Evolutionary conservation across 2,329 filamentous ascomycete species (phyloP).

Genomic region (Monosporascus sp.): DNA sequence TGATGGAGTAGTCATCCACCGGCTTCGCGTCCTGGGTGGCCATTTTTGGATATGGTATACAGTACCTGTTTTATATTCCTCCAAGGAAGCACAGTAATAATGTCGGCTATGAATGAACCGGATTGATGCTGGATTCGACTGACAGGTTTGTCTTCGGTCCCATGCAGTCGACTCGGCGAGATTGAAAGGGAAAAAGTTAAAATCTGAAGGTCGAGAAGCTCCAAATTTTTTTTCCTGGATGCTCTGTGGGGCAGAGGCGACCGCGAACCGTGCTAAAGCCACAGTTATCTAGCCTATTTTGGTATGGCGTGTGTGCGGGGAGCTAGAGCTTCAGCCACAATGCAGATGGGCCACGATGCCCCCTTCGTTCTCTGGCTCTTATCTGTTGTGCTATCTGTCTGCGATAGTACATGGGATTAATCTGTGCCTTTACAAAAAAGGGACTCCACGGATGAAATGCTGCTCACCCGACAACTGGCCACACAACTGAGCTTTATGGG

Average conservation of each 20-base stretch:
- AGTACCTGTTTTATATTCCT: background rate
- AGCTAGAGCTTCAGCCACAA: background rate
- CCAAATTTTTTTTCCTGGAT: background rate
- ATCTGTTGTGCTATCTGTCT: too few relatives aligned
- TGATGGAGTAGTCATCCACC: slow-evolving; percentile 53
- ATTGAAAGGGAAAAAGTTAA: background rate
- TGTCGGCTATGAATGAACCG: background rate
- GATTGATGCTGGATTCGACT: background rate
- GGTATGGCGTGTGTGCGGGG: background rate
- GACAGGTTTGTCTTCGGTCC: background rate
- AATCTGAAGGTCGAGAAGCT: background rate
- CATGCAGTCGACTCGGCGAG: background rate
- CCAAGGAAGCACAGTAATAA: background rate
- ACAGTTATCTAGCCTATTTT: background rate
- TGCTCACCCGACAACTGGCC: too few relatives aligned
- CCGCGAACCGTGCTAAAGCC: background rate
- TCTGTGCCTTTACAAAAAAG: too few relatives aligned
- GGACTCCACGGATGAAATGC: too few relatives aligned
- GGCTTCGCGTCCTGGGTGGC: slow-evolving; percentile 16
- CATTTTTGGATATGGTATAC: slow-evolving; percentile 1
- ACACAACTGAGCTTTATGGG: too few relatives aligned
- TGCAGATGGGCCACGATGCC: background rate
- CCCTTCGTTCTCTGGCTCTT: too few relatives aligned
- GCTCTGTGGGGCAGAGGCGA: background rate
- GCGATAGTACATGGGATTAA: too few relatives aligned